Percentiles rank a stretch among this genome's conserved stretches.
These are phyloP conservation scores for Fraxinus angustifolia DNA, from an alignment of 305 asterid genomes.

Conservation along the genomic window DNA sequence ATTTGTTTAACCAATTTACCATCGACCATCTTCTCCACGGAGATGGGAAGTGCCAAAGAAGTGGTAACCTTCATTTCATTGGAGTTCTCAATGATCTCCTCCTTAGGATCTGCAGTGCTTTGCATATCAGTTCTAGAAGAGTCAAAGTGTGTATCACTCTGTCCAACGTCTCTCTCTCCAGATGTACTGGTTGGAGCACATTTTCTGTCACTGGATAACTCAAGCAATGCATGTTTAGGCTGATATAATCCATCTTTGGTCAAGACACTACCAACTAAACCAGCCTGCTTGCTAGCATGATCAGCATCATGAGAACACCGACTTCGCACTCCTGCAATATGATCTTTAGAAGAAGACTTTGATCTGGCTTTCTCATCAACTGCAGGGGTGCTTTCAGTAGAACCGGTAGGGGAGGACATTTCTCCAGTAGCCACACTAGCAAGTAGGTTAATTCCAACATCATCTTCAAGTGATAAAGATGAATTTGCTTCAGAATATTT, in stretches of 20 bases:
- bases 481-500: constrained; percentile 52
- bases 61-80: constrained; percentile 21
- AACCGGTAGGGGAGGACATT: constrained; percentile 49
- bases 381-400: constrained; percentile 40
- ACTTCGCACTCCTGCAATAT: constrained; percentile 12
- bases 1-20: constrained; percentile 31
- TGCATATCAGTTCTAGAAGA: constrained; percentile 28
- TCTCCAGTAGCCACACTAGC: constrained; percentile 78
- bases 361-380: constrained; percentile 44
- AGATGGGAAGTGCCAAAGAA: constrained; percentile 21
- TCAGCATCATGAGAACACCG: constrained; percentile 25
- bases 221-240: constrained; percentile 28
- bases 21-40: constrained; percentile 31
- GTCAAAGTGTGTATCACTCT: constrained; percentile 21
- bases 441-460: constrained; percentile 65
- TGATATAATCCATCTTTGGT: constrained; percentile 31
- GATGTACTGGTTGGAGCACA: constrained; percentile 26
- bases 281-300: constrained; percentile 35
- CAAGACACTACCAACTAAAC: constrained; percentile 23
- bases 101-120: constrained; percentile 25
- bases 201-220: constrained; percentile 30
- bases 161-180: constrained; percentile 32
- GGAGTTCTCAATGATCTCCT: constrained; percentile 30
- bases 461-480: constrained; percentile 56
- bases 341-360: constrained; percentile 25